Base-by-base conservation (phyloP, 306 rosid genomes). In the Cucurbita ficifolia region DNA sequence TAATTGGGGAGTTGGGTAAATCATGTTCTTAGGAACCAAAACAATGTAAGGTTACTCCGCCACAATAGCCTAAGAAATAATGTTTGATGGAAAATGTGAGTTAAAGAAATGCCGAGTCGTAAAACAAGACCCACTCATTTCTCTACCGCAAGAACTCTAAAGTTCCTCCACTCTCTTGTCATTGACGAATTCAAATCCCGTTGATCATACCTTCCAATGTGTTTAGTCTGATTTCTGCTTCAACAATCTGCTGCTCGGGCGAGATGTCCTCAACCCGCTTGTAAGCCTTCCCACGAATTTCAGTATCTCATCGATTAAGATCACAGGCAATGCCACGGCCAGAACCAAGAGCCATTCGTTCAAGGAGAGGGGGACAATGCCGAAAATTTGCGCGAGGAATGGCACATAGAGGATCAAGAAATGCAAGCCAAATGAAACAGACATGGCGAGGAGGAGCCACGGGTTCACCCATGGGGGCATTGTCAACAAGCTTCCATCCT, bases 391-490 rank as follows among this genome's bases (percentile, higher is more conserved):
- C 0, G 98, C 94, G 1, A 93, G 81, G 92, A 93, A 93, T 11
- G 98, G 97, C 72, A 93, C 97, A 10, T 93, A 93, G 72, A 93
- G 84, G 56, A 93, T 88, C 82, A 93, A 17, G 70, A 93, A 90
- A 87, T 93, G 98, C 84, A 90, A 42, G 63, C 87, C 92, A 63
- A 93, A 93, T 50, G 98, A 93, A 62, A 93, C 74, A 4, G 96
- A 88, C 97, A 93, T 93, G 61, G 98, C 97, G 74, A 93, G 55
- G 75, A 93, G 97, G 75, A 93, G 98, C 90, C 90, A 93, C 3
- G 98, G 97, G 79, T 93, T 93, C 49, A 90, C 91, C 98, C 98
- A 93, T 4, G 97, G 98, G 38, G 97, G 98, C 98, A 93, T 93
- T 17, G 90, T 76, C 79, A 93, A 48, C 62, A 93, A 91, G 81